These are phyloP conservation scores for Aspergillus fructus DNA, from an alignment of 2,329 filamentous ascomycete genomes.

Conservation along the genomic window DNA sequence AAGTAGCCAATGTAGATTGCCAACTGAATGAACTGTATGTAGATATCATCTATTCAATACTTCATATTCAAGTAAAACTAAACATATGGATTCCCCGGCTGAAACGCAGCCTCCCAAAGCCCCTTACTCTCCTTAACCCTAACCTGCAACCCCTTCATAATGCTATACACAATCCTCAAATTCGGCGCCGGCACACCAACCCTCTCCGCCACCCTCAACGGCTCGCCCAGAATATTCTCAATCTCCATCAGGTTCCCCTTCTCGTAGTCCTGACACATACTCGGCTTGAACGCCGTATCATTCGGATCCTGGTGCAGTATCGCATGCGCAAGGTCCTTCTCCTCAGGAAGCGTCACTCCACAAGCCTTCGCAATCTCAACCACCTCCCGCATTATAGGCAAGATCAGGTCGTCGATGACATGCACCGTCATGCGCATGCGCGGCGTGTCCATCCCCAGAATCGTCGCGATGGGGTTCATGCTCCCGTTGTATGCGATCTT, in stretches of 20 bases:
- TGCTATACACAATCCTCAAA: slow-evolving; percentile 26
- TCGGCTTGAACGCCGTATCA: slow-evolving; percentile 34
- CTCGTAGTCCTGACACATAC: slow-evolving; percentile 54
- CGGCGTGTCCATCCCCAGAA: not conserved
- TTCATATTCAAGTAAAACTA: too few species aligned
- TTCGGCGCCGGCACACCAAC: slow-evolving; percentile 44
- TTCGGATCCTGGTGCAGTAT: not conserved
- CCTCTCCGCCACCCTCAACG: slow-evolving; percentile 51
- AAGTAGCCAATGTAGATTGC: too few species aligned
- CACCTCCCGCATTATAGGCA: not conserved
- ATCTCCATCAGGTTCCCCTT: slow-evolving; percentile 53
- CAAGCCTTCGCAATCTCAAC: not conserved
- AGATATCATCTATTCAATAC: too few species aligned
- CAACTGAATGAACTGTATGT: too few species aligned
- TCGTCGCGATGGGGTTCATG: not conserved
- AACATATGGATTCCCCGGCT: not conserved
- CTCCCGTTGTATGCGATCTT: not conserved
- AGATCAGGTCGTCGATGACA: not conserved
- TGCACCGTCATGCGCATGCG: not conserved
- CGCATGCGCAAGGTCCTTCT: not conserved
- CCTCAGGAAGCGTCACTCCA: not conserved
- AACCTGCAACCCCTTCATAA: slow-evolving; percentile 29
- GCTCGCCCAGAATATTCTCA: slow-evolving; percentile 58
- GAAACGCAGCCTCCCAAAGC: not conserved
- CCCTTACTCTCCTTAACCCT: slow-evolving; percentile 26